Evolutionary conservation across 129 eudicot genomes (phyloP).

Genomic region (Kitagawia praeruptora): DNA sequence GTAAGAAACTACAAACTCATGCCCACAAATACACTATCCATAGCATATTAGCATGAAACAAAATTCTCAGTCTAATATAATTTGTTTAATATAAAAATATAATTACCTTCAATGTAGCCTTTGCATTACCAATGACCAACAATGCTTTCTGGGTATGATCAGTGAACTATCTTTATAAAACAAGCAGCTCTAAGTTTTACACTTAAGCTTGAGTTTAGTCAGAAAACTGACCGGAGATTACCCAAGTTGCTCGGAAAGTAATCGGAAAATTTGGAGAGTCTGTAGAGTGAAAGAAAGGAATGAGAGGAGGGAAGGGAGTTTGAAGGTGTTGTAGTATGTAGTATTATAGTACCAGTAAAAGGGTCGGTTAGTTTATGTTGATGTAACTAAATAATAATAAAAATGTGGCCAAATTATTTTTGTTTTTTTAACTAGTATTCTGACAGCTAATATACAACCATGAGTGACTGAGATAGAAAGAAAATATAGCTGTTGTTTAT

Average conservation of each 20-base stretch:
- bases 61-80: not conserved
- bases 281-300: constrained; percentile 1
- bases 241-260: not conserved
- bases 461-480: constrained; percentile 3
- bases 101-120: not conserved
- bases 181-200: not conserved
- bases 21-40: too few species aligned
- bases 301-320: constrained; percentile 37
- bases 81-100: not conserved
- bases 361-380: not conserved
- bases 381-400: not conserved
- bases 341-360: not conserved
- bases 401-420: not conserved
- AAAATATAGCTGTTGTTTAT: constrained; percentile 23
- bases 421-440: not conserved
- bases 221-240: constrained; percentile 10
- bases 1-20: too few species aligned
- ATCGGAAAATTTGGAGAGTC: not conserved
- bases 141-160: not conserved
- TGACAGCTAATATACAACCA: constrained; percentile 91
- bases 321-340: constrained; percentile 23
- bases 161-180: not conserved
- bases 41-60: not conserved
- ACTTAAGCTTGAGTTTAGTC: not conserved
- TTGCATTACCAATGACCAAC: constrained; percentile 3